phyloP scores from a whole-genome alignment of 2,329 filamentous ascomycete species.

The Aspergillus aculeatus region DNA sequence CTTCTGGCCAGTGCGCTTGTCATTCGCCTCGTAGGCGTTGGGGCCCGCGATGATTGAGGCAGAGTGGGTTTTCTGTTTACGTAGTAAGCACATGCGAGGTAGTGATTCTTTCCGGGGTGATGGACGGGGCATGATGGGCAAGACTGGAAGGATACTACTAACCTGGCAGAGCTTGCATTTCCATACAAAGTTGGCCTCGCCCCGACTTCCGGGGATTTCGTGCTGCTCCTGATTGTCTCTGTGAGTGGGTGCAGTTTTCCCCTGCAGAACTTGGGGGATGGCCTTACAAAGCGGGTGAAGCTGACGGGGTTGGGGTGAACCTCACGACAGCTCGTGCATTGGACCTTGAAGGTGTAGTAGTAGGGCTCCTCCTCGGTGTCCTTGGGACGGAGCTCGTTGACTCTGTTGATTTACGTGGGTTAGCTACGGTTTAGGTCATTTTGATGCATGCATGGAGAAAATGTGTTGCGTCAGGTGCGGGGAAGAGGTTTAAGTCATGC shows the following conservation, averaged over 20 bases:
- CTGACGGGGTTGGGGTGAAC: conserved; percentile 82
- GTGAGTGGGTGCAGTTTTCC: too few relatives aligned
- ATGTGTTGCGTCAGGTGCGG: conserved; percentile 14
- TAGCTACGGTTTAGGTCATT: not conserved
- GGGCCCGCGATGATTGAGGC: conserved; percentile 78
- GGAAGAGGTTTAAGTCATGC: conserved; percentile 6
- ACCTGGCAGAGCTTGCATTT: conserved; percentile 98
- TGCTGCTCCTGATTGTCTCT: conserved; percentile 67
- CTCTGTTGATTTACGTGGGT: conserved; percentile 53
- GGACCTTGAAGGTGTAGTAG: conserved; percentile 96
- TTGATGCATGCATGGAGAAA: not conserved
- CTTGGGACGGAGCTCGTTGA: conserved; percentile 82
- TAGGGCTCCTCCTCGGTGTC: conserved; percentile 82
- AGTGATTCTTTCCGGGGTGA: too few relatives aligned
- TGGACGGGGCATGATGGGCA: not conserved
- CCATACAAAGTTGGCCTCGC: conserved; percentile 99
- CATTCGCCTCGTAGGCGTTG: conserved; percentile 58
- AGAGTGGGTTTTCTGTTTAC: conserved; percentile 51
- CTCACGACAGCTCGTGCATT: conserved; percentile 97
- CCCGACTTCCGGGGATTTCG: conserved; percentile 87
- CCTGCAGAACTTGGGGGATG: not conserved
- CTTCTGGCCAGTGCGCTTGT: conserved; percentile 66
- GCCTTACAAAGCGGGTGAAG: conserved; percentile 80
- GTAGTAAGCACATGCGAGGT: too few relatives aligned
- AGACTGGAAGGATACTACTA: not conserved